Conservation (phyloP, 371 early-diverging fungal species). For the Gilbertella persicaria region DNA sequence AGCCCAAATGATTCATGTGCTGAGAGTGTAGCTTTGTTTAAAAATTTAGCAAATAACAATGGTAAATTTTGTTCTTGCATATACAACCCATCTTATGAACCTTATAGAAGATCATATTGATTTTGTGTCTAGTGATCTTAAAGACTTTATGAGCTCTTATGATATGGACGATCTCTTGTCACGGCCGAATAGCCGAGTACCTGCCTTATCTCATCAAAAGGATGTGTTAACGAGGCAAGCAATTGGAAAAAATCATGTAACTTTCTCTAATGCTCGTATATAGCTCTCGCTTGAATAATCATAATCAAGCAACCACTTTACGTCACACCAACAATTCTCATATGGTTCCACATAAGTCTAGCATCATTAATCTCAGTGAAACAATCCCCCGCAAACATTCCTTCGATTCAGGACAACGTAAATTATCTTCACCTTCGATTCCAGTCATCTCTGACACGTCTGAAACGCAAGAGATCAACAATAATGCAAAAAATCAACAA, state of each 20-base stretch:
- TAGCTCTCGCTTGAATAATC: not conserved
- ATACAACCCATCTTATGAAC: slow-evolving; percentile 1
- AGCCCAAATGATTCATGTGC: slow-evolving; percentile 3
- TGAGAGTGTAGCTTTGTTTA: slow-evolving; percentile 23
- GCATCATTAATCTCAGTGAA: not conserved
- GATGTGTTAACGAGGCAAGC: not conserved
- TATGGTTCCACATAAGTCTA: not conserved
- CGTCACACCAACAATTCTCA: not conserved
- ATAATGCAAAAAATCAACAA: not conserved
- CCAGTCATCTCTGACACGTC: not conserved
- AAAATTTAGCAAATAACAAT: slow-evolving; percentile 9
- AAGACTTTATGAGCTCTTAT: slow-evolving; percentile 16
- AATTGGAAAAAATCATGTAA: not conserved
- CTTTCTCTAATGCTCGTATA: not conserved
- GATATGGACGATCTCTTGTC: slow-evolving; percentile 14
- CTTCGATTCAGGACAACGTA: not conserved
- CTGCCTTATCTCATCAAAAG: not conserved
- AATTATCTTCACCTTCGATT: not conserved
- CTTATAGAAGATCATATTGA: slow-evolving; percentile 6
- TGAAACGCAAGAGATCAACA: not conserved
- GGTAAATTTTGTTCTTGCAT: not conserved
- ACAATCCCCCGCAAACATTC: not conserved
- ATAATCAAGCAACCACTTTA: not conserved
- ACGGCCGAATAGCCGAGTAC: slow-evolving; percentile 4
- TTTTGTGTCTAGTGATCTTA: slow-evolving; percentile 13